Percentiles rank a stretch among this genome's conserved stretches.
Evolutionary conservation across 2,329 filamentous ascomycete species (phyloP).

Genomic region (Colletotrichum costaricense): DNA sequence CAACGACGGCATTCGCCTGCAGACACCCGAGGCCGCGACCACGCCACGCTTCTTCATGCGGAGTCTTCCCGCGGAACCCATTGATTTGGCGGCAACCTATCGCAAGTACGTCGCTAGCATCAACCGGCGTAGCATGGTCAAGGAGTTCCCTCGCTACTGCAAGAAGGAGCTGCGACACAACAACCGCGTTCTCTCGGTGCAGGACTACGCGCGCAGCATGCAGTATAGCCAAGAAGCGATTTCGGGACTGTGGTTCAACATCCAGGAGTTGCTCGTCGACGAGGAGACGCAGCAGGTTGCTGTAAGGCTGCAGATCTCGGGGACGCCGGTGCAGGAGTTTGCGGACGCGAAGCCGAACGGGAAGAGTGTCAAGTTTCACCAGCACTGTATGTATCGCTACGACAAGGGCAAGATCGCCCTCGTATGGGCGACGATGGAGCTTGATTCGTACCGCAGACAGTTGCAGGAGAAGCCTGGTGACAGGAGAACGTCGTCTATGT

Average conservation of each 20-base stretch:
- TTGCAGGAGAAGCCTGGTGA: conserved; percentile 1
- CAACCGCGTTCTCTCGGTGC: conserved; percentile 37
- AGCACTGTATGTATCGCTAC: conserved; percentile 49
- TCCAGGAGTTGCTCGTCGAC: conserved; percentile 45
- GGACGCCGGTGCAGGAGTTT: conserved; percentile 42
- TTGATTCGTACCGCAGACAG: conserved; percentile 40
- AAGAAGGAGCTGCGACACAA: conserved; percentile 45
- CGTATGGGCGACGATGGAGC: conserved; percentile 49
- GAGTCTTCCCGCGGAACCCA: conserved; percentile 3
- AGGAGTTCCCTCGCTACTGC: conserved; percentile 42
- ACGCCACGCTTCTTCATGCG: conserved; percentile 26
- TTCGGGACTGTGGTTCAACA: conserved; percentile 40
- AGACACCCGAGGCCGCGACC: conserved; percentile 8
- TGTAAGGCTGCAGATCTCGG: conserved; percentile 44
- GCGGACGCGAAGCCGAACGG: conserved; percentile 44
- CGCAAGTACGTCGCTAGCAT: conserved; percentile 46
- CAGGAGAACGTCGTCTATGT: conserved; percentile 21
- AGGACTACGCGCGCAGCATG: conserved; percentile 44
- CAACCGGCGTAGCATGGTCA: conserved; percentile 42
- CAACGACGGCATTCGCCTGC: conserved; percentile 28
- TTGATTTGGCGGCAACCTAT: conserved; percentile 37
- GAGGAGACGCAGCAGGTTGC: conserved; percentile 45
- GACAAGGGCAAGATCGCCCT: conserved; percentile 45
- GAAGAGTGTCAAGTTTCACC: conserved; percentile 42
- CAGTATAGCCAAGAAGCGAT: conserved; percentile 43